Percentiles rank a stretch among this genome's conserved stretches.
Evolutionary conservation across 2,329 filamentous ascomycete species (phyloP).

Genomic region (Claviceps purpurea): DNA sequence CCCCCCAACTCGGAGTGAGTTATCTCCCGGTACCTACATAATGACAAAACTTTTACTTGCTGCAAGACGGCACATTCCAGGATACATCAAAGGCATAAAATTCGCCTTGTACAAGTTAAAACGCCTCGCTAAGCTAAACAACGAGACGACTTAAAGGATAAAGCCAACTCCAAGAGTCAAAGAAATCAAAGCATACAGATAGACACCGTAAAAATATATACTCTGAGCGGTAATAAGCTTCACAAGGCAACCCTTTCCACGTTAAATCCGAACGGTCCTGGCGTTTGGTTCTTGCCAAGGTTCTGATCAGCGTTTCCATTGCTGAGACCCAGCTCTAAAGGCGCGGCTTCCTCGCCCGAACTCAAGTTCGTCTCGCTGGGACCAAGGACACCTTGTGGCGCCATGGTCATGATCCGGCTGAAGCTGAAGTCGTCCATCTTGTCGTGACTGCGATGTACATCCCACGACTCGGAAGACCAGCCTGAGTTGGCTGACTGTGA

Average conservation of each 20-base stretch:
- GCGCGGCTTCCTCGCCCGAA: conserved; percentile 37
- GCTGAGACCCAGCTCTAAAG: conserved; percentile 32
- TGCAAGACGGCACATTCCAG: no score
- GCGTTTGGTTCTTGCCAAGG: conserved; percentile 12
- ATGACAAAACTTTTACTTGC: no score
- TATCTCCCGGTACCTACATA: no score
- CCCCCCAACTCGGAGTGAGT: no score
- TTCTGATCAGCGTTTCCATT: conserved; percentile 23
- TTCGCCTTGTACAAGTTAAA: no score
- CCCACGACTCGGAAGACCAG: conserved; percentile 47
- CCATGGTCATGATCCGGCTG: conserved; percentile 21
- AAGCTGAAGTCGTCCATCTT: conserved; percentile 36
- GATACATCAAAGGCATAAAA: no score
- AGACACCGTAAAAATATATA: no score
- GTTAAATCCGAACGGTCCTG: conserved; percentile 1
- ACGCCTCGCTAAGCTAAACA: no score
- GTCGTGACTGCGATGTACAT: conserved; percentile 35
- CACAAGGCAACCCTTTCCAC: background rate
- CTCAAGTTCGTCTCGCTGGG: conserved; percentile 46
- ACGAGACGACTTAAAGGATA: no score
- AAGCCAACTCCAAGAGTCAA: background rate
- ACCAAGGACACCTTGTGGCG: conserved; percentile 40
- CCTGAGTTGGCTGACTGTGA: conserved; percentile 24
- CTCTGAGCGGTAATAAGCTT: background rate
- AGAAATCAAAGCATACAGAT: background rate